Evolutionary conservation across 768 basidiomycete genomes (phyloP), one percentile per base, ranked within the genome.

Genomic region (Leccinum disarticulatum): DNA sequence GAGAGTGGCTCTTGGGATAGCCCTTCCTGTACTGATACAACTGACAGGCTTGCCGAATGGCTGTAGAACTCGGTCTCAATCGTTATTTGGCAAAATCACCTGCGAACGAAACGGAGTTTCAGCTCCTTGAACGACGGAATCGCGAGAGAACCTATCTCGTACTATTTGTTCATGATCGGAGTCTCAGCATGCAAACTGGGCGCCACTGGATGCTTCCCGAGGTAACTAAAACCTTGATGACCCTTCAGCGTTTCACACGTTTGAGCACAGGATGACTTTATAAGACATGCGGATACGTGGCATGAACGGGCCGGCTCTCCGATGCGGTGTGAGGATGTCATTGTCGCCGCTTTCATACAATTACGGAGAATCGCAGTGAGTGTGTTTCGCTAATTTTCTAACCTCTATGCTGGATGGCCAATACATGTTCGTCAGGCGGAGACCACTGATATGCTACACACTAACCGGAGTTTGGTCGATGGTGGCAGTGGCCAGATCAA

Each of bases 191-290:
- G 73, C 91, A 93, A 73, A 93, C 91, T 2, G 92, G 91, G 52
- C 80, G 88, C 47, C 86, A 84, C 60, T 93, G 90, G 90, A 93
- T 93, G 92, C 80, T 94, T 19, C 90, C 88, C 9, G 91, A 93
- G 77, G 80, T 81, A 62, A 36, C 22, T 61, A 53, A 25, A 19
- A 49, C 52, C 49, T 14, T 59, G 28, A 56, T 43, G 19, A 55
- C n/a, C 27, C 6, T 56, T 59, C 60, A 52, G n/a, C 36, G 15
- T 60, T 61, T 68, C 55, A 68, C 47, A 6, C 51, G 15, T 46
- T 57, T 57, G 53, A 6, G 10, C 51, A 33, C 59, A 80, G 77
- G 89, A 90, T 68, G 90, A 92, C 56, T 80, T 92, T 59, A 82
- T 93, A 60, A 81, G 87, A 60, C 80, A 88, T 66, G 82, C 88